Conservation (phyloP, 148 eudicot species). For the Diospyros kaki region DNA sequence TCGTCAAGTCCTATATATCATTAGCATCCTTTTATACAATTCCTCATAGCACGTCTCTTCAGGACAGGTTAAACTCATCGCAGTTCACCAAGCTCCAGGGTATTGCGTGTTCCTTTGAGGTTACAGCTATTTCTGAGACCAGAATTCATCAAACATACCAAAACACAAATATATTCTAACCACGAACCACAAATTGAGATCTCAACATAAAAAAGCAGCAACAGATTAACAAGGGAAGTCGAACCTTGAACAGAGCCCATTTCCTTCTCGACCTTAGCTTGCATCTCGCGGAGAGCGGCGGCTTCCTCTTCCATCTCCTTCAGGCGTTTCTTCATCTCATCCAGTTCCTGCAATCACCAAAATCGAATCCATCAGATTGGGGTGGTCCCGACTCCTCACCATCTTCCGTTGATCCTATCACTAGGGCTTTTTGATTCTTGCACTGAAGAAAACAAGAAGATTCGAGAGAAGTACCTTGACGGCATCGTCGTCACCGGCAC, state of each 20-base stretch:
- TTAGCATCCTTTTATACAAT: too few species aligned
- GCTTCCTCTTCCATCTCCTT: slow-evolving; percentile 99
- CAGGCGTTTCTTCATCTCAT: slow-evolving; percentile 88
- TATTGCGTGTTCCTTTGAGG: too few species aligned
- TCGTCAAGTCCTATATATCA: too few species aligned
- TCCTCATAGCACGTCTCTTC: too few species aligned
- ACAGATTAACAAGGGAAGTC: neutral
- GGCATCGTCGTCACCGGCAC: slow-evolving; percentile 66
- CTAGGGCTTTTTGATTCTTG: neutral
- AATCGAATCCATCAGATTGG: neutral
- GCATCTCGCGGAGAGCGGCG: slow-evolving; percentile 96
- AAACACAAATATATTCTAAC: too few species aligned
- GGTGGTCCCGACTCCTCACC: neutral
- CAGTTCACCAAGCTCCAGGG: too few species aligned
- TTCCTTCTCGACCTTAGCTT: slow-evolving; percentile 91
- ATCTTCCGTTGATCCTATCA: neutral
- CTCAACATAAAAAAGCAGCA: neutral
- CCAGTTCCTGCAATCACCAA: slow-evolving; percentile 52
- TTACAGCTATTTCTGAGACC: too few species aligned
- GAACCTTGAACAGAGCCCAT: slow-evolving; percentile 90
- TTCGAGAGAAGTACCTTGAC: slow-evolving; percentile 50
- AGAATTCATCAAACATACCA: too few species aligned
- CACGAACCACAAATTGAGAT: too few species aligned
- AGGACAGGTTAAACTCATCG: too few species aligned
- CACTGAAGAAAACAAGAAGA: neutral